Conservation (phyloP, 2,329 filamentous ascomycete genomes). For the Emmonsiellopsis sp. region DNA sequence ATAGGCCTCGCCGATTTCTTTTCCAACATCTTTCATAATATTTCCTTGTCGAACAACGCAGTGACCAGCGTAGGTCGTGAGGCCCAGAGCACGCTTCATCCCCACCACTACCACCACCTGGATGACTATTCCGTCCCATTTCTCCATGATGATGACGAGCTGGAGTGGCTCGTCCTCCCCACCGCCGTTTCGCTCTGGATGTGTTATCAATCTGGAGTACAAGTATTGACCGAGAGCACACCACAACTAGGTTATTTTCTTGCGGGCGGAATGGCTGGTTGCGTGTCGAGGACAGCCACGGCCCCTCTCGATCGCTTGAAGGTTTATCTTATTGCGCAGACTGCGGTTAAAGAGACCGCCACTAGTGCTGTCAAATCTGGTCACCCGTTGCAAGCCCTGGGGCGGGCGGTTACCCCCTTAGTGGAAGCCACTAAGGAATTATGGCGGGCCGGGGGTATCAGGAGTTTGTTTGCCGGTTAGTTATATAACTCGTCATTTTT, state of each 20-base stretch:
- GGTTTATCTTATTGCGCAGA: conserved; percentile 94
- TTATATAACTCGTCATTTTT: conserved; percentile 6
- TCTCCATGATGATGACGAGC: conserved; percentile 27
- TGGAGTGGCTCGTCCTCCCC: conserved; percentile 35
- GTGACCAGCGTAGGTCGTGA: conserved; percentile 11
- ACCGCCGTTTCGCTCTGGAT: conserved; percentile 36
- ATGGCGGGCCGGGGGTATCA: conserved; percentile 75
- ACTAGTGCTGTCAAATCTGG: conserved; percentile 62
- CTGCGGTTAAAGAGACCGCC: conserved; percentile 51
- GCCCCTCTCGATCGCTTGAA: conserved; percentile 94
- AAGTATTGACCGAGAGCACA: conserved; percentile 38
- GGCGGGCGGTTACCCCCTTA: conserved; percentile 61
- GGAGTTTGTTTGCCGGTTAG: conserved; percentile 87
- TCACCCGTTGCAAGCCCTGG: conserved; percentile 54
- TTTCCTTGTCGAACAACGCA: conserved; percentile 5
- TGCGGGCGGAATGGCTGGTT: conserved; percentile 88
- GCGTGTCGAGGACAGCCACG: conserved; percentile 88
- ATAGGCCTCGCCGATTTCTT: conserved; percentile 6
- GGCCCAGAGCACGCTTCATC: conserved; percentile 4
- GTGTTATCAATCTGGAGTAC: conserved; percentile 35
- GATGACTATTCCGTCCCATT: neutral
- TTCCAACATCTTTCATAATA: conserved; percentile 12
- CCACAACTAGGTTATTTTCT: conserved; percentile 78
- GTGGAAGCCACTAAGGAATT: conserved; percentile 65
- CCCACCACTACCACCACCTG: neutral